phyloP scores from a whole-genome alignment of 495 filamentous ascomycete genomes.

The Ascodesmis nigricans region DNA sequence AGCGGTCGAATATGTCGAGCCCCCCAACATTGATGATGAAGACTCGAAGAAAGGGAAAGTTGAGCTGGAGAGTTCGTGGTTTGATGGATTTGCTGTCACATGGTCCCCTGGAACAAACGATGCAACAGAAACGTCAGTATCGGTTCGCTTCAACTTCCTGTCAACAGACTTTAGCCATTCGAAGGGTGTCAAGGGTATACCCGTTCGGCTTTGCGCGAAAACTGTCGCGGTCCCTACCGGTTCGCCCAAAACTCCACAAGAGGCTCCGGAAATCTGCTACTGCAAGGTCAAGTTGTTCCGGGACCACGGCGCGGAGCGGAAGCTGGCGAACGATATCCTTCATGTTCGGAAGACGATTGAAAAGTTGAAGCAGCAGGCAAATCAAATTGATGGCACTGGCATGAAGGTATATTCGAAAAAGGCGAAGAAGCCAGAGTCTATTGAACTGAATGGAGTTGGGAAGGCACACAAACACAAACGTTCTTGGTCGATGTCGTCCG shows the following conservation, averaged over 20 bases:
- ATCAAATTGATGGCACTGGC: constrained; percentile 59
- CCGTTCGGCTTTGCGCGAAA: constrained; percentile 77
- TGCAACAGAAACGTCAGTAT: constrained; percentile 48
- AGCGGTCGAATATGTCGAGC: constrained; percentile 83
- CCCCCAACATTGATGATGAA: constrained; percentile 43
- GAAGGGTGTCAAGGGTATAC: constrained; percentile 92
- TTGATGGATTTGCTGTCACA: constrained; percentile 76
- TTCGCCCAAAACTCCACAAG: constrained; percentile 25
- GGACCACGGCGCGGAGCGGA: constrained; percentile 89
- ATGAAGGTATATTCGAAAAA: constrained; percentile 74
- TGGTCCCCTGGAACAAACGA: constrained; percentile 53
- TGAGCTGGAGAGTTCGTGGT: constrained; percentile 60
- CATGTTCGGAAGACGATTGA: constrained; percentile 88
- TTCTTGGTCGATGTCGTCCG: constrained; percentile 88
- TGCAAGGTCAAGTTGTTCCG: constrained; percentile 95
- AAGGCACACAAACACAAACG: constrained; percentile 80
- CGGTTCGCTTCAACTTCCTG: constrained; percentile 90
- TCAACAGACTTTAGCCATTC: constrained; percentile 97
- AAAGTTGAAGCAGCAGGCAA: constrained; percentile 77
- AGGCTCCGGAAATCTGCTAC: constrained; percentile 50
- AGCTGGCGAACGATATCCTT: constrained; percentile 79
- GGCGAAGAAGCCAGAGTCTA: constrained; percentile 55
- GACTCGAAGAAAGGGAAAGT: constrained; percentile 45
- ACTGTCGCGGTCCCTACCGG: constrained; percentile 39
- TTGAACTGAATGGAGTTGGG: constrained; percentile 35